Evolutionary conservation across 164 flowering plant genomes (phyloP).

Genomic region (Magnolia kwangsiensis): DNA sequence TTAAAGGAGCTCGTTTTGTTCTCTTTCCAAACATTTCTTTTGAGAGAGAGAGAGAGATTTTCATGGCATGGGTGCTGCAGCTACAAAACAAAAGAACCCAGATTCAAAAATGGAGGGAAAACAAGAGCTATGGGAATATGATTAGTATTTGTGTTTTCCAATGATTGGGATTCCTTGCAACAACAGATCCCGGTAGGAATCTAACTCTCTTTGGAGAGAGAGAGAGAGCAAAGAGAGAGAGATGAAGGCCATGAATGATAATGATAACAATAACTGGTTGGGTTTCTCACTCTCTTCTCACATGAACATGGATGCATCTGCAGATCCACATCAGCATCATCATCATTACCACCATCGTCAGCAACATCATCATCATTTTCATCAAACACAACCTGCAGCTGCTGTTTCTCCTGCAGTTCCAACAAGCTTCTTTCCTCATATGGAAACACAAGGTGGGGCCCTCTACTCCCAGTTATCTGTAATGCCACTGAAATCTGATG

Average conservation of each 20-base stretch:
- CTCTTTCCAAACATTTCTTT: slow-evolving; percentile 24
- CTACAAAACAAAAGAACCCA: slow-evolving; percentile 34
- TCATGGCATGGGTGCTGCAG: slow-evolving; percentile 30
- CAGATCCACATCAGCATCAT: slow-evolving; percentile 33
- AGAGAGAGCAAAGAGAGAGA: slow-evolving; percentile 20
- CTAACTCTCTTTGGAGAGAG: slow-evolving; percentile 10
- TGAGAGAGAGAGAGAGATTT: slow-evolving; percentile 15
- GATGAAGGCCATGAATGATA: slow-evolving; percentile 56
- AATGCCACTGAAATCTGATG: slow-evolving; percentile 90
- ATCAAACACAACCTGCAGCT: slow-evolving; percentile 18
- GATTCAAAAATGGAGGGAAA: slow-evolving; percentile 18
- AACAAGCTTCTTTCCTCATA: slow-evolving; percentile 36
- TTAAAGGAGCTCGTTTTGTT: slow-evolving; percentile 49
- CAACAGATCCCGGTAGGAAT: slow-evolving; percentile 12
- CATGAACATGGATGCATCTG: slow-evolving; percentile 57
- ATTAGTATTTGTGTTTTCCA: slow-evolving; percentile 48
- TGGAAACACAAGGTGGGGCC: slow-evolving; percentile 34
- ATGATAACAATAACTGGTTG: slow-evolving; percentile 55
- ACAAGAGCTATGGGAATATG: slow-evolving; percentile 22
- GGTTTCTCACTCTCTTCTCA: slow-evolving; percentile 88
- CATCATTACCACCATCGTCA: slow-evolving; percentile 22
- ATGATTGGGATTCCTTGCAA: slow-evolving; percentile 57
- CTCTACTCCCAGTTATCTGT: slow-evolving; percentile 46
- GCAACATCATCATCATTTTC: slow-evolving; percentile 33
- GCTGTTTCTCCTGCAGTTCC: slow-evolving; percentile 34